phyloP scores from a whole-genome alignment of 2,329 filamentous ascomycete species.

The Calonectria multiphialidica region DNA sequence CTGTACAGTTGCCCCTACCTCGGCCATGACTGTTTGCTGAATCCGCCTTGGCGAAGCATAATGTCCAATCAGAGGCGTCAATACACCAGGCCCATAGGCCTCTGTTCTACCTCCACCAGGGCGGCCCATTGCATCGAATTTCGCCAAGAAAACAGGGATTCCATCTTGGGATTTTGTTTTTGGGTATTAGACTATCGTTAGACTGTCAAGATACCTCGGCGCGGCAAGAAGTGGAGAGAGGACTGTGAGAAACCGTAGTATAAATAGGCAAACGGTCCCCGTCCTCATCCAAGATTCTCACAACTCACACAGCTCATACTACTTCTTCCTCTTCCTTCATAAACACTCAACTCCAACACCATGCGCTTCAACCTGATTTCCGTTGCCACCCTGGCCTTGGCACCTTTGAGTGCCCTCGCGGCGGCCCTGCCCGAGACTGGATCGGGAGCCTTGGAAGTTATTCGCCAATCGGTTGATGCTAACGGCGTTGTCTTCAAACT shows the following conservation, averaged over 20 bases:
- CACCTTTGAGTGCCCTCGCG: not conserved
- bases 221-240: no score
- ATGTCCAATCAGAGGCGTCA: no score
- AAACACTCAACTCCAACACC: not conserved
- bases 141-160: no score
- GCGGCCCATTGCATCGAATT: no score
- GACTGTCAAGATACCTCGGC: no score
- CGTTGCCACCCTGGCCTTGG: not conserved
- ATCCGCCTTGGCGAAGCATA: no score
- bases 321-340: not conserved
- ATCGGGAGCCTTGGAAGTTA: not conserved
- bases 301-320: not conserved
- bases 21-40: no score
- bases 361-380: not conserved
- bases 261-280: not conserved
- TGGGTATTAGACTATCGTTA: not conserved
- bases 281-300: no score
- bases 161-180: not conserved
- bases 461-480: not conserved
- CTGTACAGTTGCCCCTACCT: no score
- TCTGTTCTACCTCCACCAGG: no score
- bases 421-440: not conserved
- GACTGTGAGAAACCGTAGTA: not conserved
- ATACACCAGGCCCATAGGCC: no score
- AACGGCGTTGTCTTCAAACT: not conserved